Evolutionary conservation across 2,329 filamentous ascomycete genomes (phyloP).

Genomic region (Dendrostoma leiphaemia): DNA sequence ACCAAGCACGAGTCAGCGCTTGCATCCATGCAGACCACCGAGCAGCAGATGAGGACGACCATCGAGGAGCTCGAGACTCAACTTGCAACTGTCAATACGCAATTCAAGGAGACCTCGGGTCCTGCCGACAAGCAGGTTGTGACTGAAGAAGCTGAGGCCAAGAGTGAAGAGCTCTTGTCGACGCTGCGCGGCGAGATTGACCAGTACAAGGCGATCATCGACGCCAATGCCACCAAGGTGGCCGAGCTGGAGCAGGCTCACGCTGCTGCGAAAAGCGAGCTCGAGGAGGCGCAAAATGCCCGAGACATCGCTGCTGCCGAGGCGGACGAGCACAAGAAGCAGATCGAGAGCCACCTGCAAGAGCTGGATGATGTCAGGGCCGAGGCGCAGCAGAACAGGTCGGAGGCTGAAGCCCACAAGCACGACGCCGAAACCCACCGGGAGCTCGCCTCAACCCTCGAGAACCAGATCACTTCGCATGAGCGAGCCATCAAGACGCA

Average conservation of each 20-base stretch:
- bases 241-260: constrained; percentile 73
- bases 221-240: constrained; percentile 66
- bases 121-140: constrained; percentile 27
- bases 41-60: constrained; percentile 69
- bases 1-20: constrained; percentile 70
- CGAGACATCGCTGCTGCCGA: constrained; percentile 52
- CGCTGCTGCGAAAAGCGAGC: constrained; percentile 60
- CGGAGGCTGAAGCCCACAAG: constrained; percentile 45
- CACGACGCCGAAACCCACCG: constrained; percentile 17
- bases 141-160: constrained; percentile 46
- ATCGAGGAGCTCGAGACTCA: constrained; percentile 70
- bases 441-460: constrained; percentile 49
- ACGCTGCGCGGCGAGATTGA: constrained; percentile 73
- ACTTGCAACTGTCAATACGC: constrained; percentile 15
- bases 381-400: constrained; percentile 51
- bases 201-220: constrained; percentile 74
- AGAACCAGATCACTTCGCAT: constrained; percentile 59
- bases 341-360: constrained; percentile 36
- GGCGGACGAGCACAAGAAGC: constrained; percentile 37
- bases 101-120: constrained; percentile 6
- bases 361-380: constrained; percentile 67
- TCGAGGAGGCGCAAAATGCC: constrained; percentile 63
- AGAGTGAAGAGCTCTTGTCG: constrained; percentile 59
- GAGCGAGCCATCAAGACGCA: constrained; percentile 56
- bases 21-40: constrained; percentile 67